phyloP scores from a whole-genome alignment of 805 yeast species.

The Candida glaebosa region DNA sequence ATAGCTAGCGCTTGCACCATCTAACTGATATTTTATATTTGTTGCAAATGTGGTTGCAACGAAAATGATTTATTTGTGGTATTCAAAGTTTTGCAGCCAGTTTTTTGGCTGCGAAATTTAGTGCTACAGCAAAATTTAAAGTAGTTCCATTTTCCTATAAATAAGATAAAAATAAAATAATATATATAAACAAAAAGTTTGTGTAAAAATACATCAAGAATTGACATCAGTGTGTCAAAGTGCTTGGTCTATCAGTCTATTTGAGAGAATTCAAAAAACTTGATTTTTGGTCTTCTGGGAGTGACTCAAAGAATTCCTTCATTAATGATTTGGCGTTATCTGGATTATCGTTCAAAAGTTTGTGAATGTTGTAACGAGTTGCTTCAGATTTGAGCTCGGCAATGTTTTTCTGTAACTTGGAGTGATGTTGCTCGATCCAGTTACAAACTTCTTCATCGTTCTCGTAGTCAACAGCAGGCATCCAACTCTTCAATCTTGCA shows the following conservation, averaged over 20 bases:
- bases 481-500: conserved; percentile 86
- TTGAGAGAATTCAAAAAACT: conserved; percentile 20
- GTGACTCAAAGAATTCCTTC: conserved; percentile 31
- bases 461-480: conserved; percentile 66
- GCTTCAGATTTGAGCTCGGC: conserved; percentile 64
- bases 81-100: no score
- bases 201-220: background rate
- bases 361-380: conserved; percentile 61
- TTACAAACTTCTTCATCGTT: conserved; percentile 75
- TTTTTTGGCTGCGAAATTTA: conserved; percentile 2
- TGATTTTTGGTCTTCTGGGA: conserved; percentile 34
- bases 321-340: conserved; percentile 26
- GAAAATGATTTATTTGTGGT: no score
- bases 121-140: background rate
- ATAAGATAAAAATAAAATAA: no score
- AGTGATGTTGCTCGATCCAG: conserved; percentile 82
- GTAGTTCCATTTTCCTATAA: background rate
- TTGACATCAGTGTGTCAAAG: no score
- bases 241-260: conserved; percentile 3
- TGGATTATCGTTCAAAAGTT: conserved; percentile 38
- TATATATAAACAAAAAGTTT: background rate
- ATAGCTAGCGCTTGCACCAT: no score
- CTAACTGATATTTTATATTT: no score
- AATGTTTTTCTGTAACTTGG: conserved; percentile 55
- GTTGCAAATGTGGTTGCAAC: no score